Conservation (phyloP, 225 moss, liverwort and hornwort species). For the Pleurozium schreberi region DNA sequence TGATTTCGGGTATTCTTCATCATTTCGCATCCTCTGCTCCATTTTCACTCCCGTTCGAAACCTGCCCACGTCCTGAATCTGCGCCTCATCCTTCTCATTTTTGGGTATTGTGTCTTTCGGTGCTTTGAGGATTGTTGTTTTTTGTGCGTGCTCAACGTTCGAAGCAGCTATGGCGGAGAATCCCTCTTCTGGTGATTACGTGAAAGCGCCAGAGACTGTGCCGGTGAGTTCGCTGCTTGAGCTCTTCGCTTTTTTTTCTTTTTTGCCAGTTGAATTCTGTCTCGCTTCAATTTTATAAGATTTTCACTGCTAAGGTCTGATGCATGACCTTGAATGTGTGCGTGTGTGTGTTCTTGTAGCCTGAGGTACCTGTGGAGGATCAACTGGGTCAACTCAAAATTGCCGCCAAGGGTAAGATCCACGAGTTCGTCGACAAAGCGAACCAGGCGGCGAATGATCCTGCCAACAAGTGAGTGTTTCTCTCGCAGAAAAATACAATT, state of each 20-base stretch:
- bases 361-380: slow-evolving; percentile 22
- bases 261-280: background rate
- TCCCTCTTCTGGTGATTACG: background rate
- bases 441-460: slow-evolving; percentile 22
- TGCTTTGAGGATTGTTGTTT: background rate
- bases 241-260: background rate
- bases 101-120: background rate
- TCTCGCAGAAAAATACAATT: background rate
- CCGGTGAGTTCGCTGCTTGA: background rate
- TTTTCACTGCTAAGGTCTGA: background rate
- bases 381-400: slow-evolving; percentile 29
- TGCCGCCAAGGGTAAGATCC: slow-evolving; percentile 20
- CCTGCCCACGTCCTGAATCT: background rate
- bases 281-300: background rate
- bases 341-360: background rate
- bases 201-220: slow-evolving; percentile 11
- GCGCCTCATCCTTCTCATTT: background rate
- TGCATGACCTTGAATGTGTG: background rate
- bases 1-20: background rate
- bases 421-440: slow-evolving; percentile 15
- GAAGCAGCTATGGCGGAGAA: slow-evolving; percentile 1
- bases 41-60: background rate
- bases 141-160: background rate
- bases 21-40: background rate
- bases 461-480: slow-evolving; percentile 8